A percentile compares a stretch with the other conserved stretches of the same genome.
phyloP scores from a whole-genome alignment of 2,329 filamentous ascomycete genomes.

The Metarhizium robertsii region DNA sequence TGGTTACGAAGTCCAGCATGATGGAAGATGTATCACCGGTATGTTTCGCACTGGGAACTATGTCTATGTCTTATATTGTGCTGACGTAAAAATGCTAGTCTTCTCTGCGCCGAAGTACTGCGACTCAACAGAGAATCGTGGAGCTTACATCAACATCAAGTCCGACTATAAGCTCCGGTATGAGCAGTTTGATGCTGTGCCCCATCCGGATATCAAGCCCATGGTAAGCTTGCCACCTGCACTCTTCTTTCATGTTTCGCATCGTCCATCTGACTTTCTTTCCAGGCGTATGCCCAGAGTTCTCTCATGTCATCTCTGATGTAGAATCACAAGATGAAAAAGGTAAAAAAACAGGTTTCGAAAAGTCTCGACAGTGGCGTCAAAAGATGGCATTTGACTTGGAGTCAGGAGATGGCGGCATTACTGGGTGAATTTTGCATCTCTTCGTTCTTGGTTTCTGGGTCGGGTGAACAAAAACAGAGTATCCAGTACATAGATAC shows the following conservation, averaged over 20 bases:
- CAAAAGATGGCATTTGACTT: constrained; percentile 4
- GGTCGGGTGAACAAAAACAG: background rate
- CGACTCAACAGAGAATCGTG: constrained; percentile 95
- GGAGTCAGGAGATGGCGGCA: constrained; percentile 8
- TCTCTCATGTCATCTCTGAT: constrained; percentile 72
- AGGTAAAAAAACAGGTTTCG: background rate
- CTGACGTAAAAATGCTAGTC: constrained; percentile 40
- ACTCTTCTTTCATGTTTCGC: background rate
- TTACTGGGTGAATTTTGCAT: background rate
- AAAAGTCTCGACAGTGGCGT: background rate
- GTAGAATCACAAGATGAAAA: constrained; percentile 27
- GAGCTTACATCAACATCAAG: constrained; percentile 95
- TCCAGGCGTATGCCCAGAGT: constrained; percentile 72
- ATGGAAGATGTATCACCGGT: constrained; percentile 90
- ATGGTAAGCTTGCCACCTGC: constrained; percentile 49
- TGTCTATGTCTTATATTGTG: background rate
- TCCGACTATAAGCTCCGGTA: constrained; percentile 86
- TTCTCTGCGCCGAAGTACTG: constrained; percentile 98
- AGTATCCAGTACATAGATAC: constrained; percentile 9
- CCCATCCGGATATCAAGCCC: constrained; percentile 88
- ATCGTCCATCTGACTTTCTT: constrained; percentile 2
- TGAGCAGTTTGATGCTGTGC: constrained; percentile 91
- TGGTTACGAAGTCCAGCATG: constrained; percentile 97
- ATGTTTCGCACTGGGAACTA: constrained; percentile 18
- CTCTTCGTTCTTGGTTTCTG: constrained; percentile 2